Evolutionary conservation across 2,329 filamentous ascomycete species (phyloP), one percentile per base, ranked within the genome.

Genomic region (Cadophora luteo-olivacea): DNA sequence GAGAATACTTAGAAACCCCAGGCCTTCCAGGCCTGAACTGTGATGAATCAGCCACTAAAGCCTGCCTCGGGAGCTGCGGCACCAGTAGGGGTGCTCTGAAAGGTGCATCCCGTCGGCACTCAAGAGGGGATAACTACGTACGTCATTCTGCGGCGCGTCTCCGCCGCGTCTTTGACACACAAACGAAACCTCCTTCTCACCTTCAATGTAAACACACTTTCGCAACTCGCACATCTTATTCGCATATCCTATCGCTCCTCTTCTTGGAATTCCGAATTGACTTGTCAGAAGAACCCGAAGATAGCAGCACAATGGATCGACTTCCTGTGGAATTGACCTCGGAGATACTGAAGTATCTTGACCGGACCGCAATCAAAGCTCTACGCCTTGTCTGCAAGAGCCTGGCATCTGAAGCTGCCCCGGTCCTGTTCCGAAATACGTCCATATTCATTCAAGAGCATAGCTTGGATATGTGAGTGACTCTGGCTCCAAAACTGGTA

Each of bases 301-400:
- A 41, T 9, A 16, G 7, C 55, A 41, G 22, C 55, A 60, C n/a
- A 11, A 60, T 60, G 55, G 22, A 60, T 41, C 55, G 55, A 60
- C 55, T 60, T 19, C 55, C 33, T 25, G 9, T 60, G 9, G 55
- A 60, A 60, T 41, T 60, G 55, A 60, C 33, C 33, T 41, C n/a
- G 5, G 55, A 60, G 33, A 36, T 60, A n/a, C 19, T 60, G n/a
- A 60, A 41, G 55, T 60, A 60, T 41, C 55, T 60, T 33, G 55
- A 60, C 33, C n/a, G 12, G 6, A n/a, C 11, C 19, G 11, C 55
- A 16, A 11, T 60, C n/a, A 60, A 60, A 25, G 33, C 33, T 14
- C 36, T 60, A 3, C 55, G 55, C n/a, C 55, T 60, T 60, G 55
- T 41, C 33, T 60, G 55, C 55, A 60, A 38, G 33, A 41, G 55